Conservation (phyloP, 106 monocot genomes). For the Dendrobium nobile region DNA sequence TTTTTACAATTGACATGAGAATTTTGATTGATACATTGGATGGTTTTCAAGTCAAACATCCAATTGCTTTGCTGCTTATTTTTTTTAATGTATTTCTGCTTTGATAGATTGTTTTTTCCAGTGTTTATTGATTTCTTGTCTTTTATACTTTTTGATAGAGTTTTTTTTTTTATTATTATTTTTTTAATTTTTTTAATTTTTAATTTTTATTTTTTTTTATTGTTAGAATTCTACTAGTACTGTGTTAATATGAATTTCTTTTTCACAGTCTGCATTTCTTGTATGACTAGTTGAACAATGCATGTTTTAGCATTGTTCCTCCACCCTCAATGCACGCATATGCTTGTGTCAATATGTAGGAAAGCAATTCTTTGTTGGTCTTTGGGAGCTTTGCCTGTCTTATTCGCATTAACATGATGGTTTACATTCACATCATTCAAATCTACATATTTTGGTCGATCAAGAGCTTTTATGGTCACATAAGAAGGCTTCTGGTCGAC, state of each 20-base stretch:
- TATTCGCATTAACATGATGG: too few relatives aligned
- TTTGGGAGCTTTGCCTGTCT: too few relatives aligned
- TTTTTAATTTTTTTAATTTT: not conserved
- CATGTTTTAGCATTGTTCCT: not conserved
- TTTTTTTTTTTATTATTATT: not conserved
- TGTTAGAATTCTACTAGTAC: not conserved
- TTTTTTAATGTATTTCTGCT: not conserved
- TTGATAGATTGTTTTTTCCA: not conserved
- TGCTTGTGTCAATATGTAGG: not conserved
- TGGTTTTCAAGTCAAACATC: not conserved
- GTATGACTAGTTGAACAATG: not conserved
- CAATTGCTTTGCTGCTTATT: not conserved
- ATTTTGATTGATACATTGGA: not conserved
- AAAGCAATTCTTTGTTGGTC: too few relatives aligned
- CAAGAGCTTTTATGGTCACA: too few relatives aligned
- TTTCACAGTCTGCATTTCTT: not conserved
- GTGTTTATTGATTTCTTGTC: too few relatives aligned
- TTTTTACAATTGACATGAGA: not conserved
- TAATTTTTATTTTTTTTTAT: not conserved
- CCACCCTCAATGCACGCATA: not conserved
- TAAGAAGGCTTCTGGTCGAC: too few relatives aligned
- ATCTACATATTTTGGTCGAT: too few relatives aligned
- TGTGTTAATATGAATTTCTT: not conserved
- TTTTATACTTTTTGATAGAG: too few relatives aligned
- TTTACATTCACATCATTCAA: too few relatives aligned